These are phyloP conservation scores for Venturia oleaginea DNA, from an alignment of 2,329 filamentous ascomycete species.

Conservation along the genomic window DNA sequence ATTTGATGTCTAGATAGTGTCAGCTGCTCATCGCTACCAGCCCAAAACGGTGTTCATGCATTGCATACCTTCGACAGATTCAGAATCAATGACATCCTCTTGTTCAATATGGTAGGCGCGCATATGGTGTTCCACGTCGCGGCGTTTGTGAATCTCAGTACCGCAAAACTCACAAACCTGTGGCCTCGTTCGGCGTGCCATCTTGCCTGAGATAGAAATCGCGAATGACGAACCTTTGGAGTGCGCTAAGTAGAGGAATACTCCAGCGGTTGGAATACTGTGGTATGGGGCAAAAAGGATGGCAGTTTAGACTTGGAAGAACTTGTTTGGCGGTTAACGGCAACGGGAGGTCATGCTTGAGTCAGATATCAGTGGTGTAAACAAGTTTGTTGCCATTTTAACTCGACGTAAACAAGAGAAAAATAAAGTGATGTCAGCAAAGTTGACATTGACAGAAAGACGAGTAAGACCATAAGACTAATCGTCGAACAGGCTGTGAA, in stretches of 20 bases:
- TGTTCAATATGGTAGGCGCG: not conserved
- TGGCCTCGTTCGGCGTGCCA: not conserved
- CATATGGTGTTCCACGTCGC: not conserved
- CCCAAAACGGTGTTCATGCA: too few species aligned
- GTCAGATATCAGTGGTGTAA: not conserved
- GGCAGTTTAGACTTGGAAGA: not conserved
- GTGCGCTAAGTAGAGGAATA: too few species aligned
- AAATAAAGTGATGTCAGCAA: not conserved
- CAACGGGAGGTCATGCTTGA: not conserved
- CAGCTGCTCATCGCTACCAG: not conserved
- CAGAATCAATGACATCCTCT: not conserved
- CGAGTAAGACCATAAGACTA: not conserved
- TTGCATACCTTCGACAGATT: not conserved
- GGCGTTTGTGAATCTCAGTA: not conserved
- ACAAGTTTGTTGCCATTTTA: not conserved
- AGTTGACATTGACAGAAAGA: not conserved
- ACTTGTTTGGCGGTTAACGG: not conserved
- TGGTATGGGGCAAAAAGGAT: not conserved
- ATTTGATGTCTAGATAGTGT: not conserved
- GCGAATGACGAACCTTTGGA: not conserved
- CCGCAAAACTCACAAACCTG: not conserved
- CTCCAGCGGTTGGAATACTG: too few species aligned
- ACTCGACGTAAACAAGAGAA: not conserved
- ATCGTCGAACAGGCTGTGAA: not conserved
- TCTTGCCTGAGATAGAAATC: not conserved